Conservation (phyloP, 176 grass and related monocot genomes). For the Oropetium thomaeum region DNA sequence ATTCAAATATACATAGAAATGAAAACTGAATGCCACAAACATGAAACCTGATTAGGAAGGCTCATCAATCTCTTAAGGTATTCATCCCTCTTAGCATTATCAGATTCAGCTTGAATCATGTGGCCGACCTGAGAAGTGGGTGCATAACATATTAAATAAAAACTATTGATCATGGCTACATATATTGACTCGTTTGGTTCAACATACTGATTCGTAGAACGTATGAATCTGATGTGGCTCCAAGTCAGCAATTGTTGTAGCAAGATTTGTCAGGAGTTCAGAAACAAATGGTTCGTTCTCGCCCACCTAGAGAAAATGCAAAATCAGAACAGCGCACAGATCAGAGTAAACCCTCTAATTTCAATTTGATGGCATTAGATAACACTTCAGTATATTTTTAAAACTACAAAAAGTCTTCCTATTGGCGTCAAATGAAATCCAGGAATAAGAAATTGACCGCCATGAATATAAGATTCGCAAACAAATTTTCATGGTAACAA, state of each 20-base stretch:
- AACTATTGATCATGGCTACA: conserved; percentile 16
- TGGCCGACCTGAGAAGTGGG: conserved; percentile 70
- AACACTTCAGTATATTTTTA: background rate
- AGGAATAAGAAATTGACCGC: no score
- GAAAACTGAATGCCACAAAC: conserved; percentile 7
- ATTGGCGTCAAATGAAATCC: no score
- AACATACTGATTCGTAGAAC: conserved; percentile 97
- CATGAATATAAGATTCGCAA: background rate
- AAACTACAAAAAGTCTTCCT: background rate
- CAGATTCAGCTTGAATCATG: conserved; percentile 99
- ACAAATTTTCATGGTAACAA: background rate
- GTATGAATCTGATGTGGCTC: conserved; percentile 99
- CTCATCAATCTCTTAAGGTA: conserved; percentile 99
- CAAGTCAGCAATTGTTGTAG: conserved; percentile 83
- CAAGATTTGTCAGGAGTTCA: conserved; percentile 75
- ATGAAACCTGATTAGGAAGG: conserved; percentile 88
- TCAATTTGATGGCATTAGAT: background rate
- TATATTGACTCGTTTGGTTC: conserved; percentile 9
- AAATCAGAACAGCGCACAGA: background rate
- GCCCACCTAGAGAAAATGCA: conserved; percentile 63
- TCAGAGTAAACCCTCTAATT: background rate
- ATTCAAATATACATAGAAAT: background rate
- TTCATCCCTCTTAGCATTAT: conserved; percentile 87
- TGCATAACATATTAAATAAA: conserved; percentile 10
- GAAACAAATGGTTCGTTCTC: conserved; percentile 99